Evolutionary conservation across 306 rosid species (phyloP).

Genomic region (Cucurbita ficifolia): DNA sequence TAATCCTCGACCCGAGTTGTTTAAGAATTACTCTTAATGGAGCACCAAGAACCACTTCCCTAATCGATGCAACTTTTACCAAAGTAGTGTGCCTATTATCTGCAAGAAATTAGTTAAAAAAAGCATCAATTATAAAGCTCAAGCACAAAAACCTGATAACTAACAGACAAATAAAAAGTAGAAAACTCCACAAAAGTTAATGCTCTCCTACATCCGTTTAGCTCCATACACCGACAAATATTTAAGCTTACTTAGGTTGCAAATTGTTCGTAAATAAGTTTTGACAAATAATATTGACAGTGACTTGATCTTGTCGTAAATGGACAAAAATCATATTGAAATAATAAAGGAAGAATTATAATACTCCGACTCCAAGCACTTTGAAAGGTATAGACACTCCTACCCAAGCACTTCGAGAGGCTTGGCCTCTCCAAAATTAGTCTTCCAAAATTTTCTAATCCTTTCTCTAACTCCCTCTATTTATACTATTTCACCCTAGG

Average conservation of each 20-base stretch:
- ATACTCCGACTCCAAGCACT: not conserved
- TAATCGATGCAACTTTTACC: slow-evolving; percentile 78
- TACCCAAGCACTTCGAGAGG: not conserved
- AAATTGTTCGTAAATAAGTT: not conserved
- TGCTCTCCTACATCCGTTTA: not conserved
- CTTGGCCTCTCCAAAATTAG: not conserved
- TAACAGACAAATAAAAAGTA: not conserved
- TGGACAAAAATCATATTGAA: not conserved
- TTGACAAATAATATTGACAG: not conserved
- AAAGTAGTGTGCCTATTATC: slow-evolving; percentile 56
- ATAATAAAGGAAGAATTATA: not conserved
- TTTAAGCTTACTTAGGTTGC: not conserved
- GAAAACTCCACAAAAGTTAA: not conserved
- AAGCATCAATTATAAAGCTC: slow-evolving; percentile 14
- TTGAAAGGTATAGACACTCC: not conserved
- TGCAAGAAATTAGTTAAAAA: slow-evolving; percentile 17
- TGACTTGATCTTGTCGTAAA: not conserved
- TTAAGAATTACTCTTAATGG: slow-evolving; percentile 66
- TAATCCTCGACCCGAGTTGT: slow-evolving; percentile 46
- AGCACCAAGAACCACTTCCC: slow-evolving; percentile 95
- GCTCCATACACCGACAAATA: not conserved
- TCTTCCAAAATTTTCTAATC: not conserved
- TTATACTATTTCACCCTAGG: not conserved
- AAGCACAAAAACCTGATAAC: slow-evolving; percentile 10
- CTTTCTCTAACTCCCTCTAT: not conserved